Evolutionary conservation across 2,329 filamentous ascomycete genomes (phyloP).

Genomic region (Talaromyces piceae): DNA sequence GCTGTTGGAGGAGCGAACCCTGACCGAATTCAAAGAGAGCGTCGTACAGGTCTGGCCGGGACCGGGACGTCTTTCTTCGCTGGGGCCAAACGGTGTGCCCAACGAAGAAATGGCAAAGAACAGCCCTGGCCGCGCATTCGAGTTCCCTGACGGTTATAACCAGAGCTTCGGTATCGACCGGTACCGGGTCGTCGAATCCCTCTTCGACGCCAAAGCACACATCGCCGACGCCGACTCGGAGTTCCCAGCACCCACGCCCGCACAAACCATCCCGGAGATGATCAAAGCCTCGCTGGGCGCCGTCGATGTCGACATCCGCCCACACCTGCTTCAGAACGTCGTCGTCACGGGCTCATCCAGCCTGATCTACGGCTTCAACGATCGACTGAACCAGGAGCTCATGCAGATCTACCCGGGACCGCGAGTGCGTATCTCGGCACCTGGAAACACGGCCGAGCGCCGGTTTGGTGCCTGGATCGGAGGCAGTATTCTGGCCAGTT

Average conservation of each 20-base stretch:
- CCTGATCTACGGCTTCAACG: conserved; percentile 83
- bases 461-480: conserved; percentile 95
- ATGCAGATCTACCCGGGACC: conserved; percentile 73
- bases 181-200: conserved; percentile 75
- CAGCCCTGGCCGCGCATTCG: conserved; percentile 78
- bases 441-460: conserved; percentile 77
- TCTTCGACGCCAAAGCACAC: conserved; percentile 81
- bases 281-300: conserved; percentile 69
- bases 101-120: conserved; percentile 70
- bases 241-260: conserved; percentile 52
- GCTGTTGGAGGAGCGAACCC: conserved; percentile 83
- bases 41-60: conserved; percentile 91
- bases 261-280: conserved; percentile 75
- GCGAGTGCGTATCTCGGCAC: conserved; percentile 80
- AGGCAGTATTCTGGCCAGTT: conserved; percentile 85
- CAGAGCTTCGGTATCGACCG: conserved; percentile 88
- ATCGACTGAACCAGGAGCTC: conserved; percentile 80
- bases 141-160: conserved; percentile 96
- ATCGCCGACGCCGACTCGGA: conserved; percentile 43
- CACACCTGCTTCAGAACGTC: conserved; percentile 76
- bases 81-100: conserved; percentile 45
- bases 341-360: conserved; percentile 86
- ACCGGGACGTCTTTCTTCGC: conserved; percentile 55
- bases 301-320: conserved; percentile 82
- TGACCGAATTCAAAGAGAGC: conserved; percentile 96